Evolutionary conservation across 202 grass and related monocot species (phyloP).

Genomic region (Musa balbisiana): DNA sequence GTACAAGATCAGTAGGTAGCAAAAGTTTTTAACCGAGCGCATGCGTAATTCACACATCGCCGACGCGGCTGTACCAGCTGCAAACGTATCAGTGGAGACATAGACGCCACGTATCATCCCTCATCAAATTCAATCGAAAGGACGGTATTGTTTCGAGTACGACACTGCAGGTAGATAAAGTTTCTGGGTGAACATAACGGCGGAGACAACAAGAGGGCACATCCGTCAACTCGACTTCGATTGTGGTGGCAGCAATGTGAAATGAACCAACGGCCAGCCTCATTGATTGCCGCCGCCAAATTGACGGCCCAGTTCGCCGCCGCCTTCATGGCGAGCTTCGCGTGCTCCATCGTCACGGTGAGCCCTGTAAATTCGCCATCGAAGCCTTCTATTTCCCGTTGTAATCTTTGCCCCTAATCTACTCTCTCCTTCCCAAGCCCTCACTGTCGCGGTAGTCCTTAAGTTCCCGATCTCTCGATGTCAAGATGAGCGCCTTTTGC

Average conservation of each 20-base stretch:
- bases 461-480: no score
- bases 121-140: not conserved
- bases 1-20: not conserved
- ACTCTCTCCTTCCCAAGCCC: no score
- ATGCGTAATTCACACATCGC: not conserved
- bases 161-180: not conserved
- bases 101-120: not conserved
- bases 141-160: no score
- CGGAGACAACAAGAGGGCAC: not conserved
- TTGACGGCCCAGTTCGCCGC: not conserved
- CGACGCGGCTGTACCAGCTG: not conserved
- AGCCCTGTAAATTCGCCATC: not conserved
- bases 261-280: not conserved
- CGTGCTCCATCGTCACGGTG: not conserved
- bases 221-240: not conserved
- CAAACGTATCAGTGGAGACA: not conserved
- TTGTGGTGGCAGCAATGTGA: not conserved
- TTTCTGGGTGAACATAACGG: not conserved
- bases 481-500: no score
- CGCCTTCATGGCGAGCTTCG: not conserved
- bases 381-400: not conserved
- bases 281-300: not conserved
- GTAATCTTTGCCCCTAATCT: no score
- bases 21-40: not conserved
- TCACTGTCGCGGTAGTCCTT: no score